Evolutionary conservation across 371 early-diverging fungal species (phyloP).

Genomic region (Mortierella sp.): DNA sequence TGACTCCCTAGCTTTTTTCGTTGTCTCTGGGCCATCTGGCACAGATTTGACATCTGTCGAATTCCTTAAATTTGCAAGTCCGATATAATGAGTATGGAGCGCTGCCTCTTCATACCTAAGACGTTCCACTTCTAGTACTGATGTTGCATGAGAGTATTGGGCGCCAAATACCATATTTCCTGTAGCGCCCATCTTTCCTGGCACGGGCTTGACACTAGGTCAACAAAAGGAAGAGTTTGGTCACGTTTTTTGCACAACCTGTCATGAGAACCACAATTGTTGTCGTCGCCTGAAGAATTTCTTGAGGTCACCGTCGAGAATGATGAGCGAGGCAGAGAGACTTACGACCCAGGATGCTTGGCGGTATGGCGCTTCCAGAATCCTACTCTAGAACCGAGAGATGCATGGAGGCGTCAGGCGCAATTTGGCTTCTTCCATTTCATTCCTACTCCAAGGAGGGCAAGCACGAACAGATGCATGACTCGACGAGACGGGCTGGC

Average conservation of each 20-base stretch:
- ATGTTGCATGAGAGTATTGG: constrained; percentile 55
- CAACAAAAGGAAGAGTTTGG: constrained; percentile 1
- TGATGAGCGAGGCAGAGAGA: background rate
- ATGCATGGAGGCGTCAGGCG: constrained; percentile 5
- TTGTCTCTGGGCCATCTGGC: too few relatives aligned
- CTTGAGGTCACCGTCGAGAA: background rate
- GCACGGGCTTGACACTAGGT: constrained; percentile 50
- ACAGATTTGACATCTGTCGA: too few relatives aligned
- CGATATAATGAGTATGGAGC: background rate
- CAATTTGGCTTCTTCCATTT: constrained; percentile 1
- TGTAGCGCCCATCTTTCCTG: constrained; percentile 49
- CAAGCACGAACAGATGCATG: background rate
- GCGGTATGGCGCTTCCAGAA: constrained; percentile 57
- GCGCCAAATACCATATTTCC: constrained; percentile 58
- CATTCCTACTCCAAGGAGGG: constrained; percentile 2
- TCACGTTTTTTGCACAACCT: constrained; percentile 14
- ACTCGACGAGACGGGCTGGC: background rate
- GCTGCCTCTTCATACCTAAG: constrained; percentile 24
- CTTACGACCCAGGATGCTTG: constrained; percentile 54
- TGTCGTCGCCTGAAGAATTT: background rate
- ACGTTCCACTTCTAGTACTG: constrained; percentile 51
- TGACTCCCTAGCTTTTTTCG: background rate
- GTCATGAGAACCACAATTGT: background rate
- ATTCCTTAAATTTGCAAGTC: too few relatives aligned
- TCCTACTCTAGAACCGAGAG: constrained; percentile 28